Percentiles rank a stretch among this genome's conserved stretches.
These are phyloP conservation scores for Rhododendron simsii DNA, from an alignment of 148 eudicot genomes.

Conservation along the genomic window DNA sequence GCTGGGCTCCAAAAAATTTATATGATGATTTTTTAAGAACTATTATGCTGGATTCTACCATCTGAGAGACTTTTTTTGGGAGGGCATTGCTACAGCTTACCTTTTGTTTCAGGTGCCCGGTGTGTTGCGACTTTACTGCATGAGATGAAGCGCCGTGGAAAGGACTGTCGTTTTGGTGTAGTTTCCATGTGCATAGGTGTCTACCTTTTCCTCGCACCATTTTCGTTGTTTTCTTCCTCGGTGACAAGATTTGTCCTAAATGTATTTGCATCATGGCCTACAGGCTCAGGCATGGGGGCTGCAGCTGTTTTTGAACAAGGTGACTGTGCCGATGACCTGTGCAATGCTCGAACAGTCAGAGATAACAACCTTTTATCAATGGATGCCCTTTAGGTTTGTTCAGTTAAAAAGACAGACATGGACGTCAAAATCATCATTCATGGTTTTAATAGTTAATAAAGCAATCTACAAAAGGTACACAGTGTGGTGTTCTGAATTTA, in stretches of 20 bases:
- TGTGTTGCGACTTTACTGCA: constrained; percentile 72
- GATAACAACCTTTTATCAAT: constrained; percentile 7
- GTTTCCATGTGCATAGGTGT: constrained; percentile 88
- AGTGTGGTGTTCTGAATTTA: not conserved
- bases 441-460: not conserved
- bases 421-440: not conserved
- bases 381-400: constrained; percentile 13
- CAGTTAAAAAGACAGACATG: not conserved
- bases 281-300: constrained; percentile 95
- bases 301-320: constrained; percentile 95
- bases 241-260: not conserved
- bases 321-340: constrained; percentile 39
- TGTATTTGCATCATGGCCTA: not conserved
- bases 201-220: not conserved
- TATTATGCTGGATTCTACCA: too few species aligned
- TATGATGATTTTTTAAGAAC: too few species aligned
- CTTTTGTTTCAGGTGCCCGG: constrained; percentile 57
- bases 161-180: constrained; percentile 71
- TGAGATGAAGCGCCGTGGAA: constrained; percentile 91
- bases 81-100: too few species aligned
- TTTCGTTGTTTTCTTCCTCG: not conserved
- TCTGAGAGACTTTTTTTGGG: too few species aligned
- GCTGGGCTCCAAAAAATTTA: too few species aligned
- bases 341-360: constrained; percentile 17
- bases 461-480: not conserved